Conservation (phyloP, 1,139 yeast species). For the Kodamaea sp. region DNA sequence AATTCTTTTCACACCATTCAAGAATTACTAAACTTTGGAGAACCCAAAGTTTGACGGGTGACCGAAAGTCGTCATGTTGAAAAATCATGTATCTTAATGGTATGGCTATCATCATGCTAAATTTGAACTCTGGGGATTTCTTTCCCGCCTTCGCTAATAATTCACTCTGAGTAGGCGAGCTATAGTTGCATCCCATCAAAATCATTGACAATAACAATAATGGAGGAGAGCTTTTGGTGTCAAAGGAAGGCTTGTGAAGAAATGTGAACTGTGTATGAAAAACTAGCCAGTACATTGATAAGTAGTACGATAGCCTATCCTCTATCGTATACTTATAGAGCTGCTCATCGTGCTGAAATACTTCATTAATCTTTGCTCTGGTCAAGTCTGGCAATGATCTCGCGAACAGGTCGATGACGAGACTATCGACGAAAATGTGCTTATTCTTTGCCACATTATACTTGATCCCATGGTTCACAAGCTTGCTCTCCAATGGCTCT, state of each 20-base stretch:
- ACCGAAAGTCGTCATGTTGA: constrained; percentile 57
- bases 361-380: constrained; percentile 21
- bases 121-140: constrained; percentile 27
- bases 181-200: constrained; percentile 51
- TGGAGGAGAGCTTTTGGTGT: constrained; percentile 52
- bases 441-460: constrained; percentile 27
- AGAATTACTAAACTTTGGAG: constrained; percentile 63
- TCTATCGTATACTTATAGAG: constrained; percentile 21
- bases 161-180: constrained; percentile 16
- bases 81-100: constrained; percentile 67
- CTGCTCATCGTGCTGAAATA: constrained; percentile 22
- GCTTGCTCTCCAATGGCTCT: constrained; percentile 17
- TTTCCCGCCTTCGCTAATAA: constrained; percentile 13
- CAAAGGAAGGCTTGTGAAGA: constrained; percentile 64
- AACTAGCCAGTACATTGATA: constrained; percentile 51
- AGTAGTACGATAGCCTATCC: constrained; percentile 29
- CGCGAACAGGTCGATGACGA: constrained; percentile 20
- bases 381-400: constrained; percentile 21
- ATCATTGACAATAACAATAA: constrained; percentile 58
- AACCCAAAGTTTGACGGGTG: constrained; percentile 64
- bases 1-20: constrained; percentile 69
- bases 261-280: constrained; percentile 66
- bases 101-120: constrained; percentile 43
- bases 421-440: constrained; percentile 31
- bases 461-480: constrained; percentile 19